phyloP scores from a whole-genome alignment of 768 basidiomycete species.

The Lactarius trivialis region DNA sequence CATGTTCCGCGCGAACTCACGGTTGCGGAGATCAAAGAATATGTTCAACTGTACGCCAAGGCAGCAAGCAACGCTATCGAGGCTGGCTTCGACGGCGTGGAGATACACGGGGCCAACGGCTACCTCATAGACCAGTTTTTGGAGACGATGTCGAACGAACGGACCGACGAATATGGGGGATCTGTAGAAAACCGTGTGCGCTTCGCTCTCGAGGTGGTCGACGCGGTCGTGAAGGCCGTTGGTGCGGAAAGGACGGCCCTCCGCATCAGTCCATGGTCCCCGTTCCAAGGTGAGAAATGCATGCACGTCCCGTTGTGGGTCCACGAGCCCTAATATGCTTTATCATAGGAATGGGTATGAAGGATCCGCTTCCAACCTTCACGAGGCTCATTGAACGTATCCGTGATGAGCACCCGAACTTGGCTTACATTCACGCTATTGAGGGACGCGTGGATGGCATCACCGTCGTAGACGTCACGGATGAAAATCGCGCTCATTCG shows the following conservation, averaged over 20 bases:
- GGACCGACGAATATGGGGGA: conserved; percentile 43
- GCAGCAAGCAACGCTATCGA: conserved; percentile 35
- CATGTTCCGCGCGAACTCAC: conserved; percentile 26
- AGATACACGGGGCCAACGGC: conserved; percentile 29
- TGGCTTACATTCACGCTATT: conserved; percentile 11
- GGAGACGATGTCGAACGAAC: conserved; percentile 31
- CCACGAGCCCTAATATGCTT: neutral
- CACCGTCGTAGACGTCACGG: neutral
- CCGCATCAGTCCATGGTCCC: conserved; percentile 33
- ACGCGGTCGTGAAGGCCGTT: conserved; percentile 32
- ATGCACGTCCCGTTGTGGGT: too few relatives aligned
- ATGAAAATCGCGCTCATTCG: neutral
- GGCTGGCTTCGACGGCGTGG: conserved; percentile 40
- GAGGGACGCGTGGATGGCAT: neutral
- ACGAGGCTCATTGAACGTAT: neutral
- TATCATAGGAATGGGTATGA: conserved; percentile 16
- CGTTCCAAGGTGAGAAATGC: conserved; percentile 25
- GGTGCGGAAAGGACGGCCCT: conserved; percentile 36
- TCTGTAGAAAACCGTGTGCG: conserved; percentile 38
- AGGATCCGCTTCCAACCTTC: conserved; percentile 13
- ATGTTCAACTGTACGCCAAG: conserved; percentile 25
- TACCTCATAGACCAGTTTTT: conserved; percentile 35
- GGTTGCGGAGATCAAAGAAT: conserved; percentile 25
- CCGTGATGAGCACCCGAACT: neutral
- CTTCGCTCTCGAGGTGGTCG: conserved; percentile 35